phyloP scores from a whole-genome alignment of 2,329 filamentous ascomycete species.

The Pseudocercospora macadamiae region DNA sequence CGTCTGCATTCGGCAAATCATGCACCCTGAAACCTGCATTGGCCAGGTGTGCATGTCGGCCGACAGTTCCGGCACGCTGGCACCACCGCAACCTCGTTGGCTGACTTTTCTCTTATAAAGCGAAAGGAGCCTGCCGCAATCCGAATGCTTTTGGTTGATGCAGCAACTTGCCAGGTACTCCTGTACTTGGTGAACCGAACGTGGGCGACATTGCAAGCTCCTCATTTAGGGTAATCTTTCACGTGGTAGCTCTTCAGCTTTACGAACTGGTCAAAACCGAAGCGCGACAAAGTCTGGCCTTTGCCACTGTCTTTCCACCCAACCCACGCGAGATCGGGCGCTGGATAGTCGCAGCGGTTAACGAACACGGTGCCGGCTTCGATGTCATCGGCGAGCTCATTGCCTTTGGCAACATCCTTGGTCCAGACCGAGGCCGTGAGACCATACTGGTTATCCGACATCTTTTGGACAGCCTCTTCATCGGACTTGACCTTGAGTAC shows the following conservation, averaged over 20 bases:
- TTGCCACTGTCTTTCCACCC: constrained; percentile 97
- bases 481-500: constrained; percentile 84
- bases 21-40: neutral
- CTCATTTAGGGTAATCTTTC: constrained; percentile 69
- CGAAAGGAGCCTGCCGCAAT: neutral
- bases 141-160: neutral
- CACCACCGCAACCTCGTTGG: neutral
- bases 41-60: neutral
- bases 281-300: constrained; percentile 84
- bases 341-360: constrained; percentile 90
- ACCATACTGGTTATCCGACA: constrained; percentile 95
- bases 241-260: constrained; percentile 96
- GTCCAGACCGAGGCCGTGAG: constrained; percentile 98
- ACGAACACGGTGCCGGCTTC: constrained; percentile 96
- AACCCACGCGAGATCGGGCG: constrained; percentile 67
- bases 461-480: constrained; percentile 76
- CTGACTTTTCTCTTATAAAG: constrained; percentile 3
- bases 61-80: neutral
- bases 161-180: neutral
- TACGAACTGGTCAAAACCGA: constrained; percentile 93
- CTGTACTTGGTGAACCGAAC: neutral
- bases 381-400: constrained; percentile 75
- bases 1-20: neutral
- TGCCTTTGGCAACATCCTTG: constrained; percentile 75
- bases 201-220: neutral